phyloP scores from a whole-genome alignment of 257 asterid species.

The Solanum pennellii region DNA sequence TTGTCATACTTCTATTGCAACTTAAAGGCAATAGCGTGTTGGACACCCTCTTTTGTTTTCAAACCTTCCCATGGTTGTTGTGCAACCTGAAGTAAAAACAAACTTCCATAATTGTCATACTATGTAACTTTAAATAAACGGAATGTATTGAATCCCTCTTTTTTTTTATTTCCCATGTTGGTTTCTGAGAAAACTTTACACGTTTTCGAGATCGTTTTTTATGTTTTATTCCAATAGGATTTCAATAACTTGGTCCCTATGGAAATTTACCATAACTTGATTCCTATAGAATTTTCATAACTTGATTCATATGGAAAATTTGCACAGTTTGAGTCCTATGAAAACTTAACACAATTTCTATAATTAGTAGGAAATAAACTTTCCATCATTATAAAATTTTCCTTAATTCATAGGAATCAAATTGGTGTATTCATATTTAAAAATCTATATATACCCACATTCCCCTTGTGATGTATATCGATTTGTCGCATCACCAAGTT shows the following conservation, averaged over 20 bases:
- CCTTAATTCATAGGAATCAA: not conserved
- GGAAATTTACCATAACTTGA: not conserved
- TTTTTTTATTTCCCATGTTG: not conserved
- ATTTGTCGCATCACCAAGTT: not conserved
- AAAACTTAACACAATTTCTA: too few species aligned
- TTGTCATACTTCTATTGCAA: not conserved
- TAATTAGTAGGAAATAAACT: too few species aligned
- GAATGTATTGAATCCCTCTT: not conserved
- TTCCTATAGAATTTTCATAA: too few species aligned
- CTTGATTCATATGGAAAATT: too few species aligned
- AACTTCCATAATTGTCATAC: not conserved
- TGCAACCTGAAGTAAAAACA: not conserved
- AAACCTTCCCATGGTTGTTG: not conserved
- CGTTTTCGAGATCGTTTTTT: too few species aligned
- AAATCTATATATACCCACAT: not conserved
- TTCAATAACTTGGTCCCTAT: not conserved
- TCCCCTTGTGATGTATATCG: not conserved
- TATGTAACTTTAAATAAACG: not conserved
- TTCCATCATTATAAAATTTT: too few species aligned
- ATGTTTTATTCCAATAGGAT: too few species aligned
- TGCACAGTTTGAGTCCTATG: too few species aligned
- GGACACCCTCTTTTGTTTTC: not conserved
- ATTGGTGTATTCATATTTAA: not conserved
- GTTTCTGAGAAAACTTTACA: too few species aligned
- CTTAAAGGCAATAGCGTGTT: not conserved